Evolutionary conservation across 768 basidiomycete species (phyloP), one percentile per base, ranked within the genome.

Genomic region (Bullera alba): DNA sequence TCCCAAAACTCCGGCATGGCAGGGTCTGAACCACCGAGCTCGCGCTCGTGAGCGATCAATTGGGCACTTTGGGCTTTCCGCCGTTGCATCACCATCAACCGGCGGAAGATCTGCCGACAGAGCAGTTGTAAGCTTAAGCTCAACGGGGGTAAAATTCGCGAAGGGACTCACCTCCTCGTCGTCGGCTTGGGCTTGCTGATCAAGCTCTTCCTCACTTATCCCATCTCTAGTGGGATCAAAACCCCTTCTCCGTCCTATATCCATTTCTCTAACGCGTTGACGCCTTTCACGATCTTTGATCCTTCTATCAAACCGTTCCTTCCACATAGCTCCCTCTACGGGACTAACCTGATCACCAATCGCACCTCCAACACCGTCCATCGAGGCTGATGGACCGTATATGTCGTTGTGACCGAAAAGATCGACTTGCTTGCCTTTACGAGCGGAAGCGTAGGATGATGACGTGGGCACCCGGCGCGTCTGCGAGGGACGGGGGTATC

Each of bases 1-100:
- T 60, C 65, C 62, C 65, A 67, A 48, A 67, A 61, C 22, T 67
- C 65, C 7, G 63, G 58, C 3, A 47, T 30, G n/a, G 47, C 17
- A 1, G 53, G 53, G 41, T 62, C 61, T 4, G 61, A 63, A 5
- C 63, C 66, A 4, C 62, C 63, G 5, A 47, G 58, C 39, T 60
- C 63, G 1, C 22, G 2, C 43, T 68, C 66, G 39, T 62, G 52
- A 4, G 58, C 58, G 17, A 57, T 41, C 19, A 62, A 41, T 3
- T 45, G 42, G 1, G 58, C 54, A 38, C 56, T 63, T 29, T 57
- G 17, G 1, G 47, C 56, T 47, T 51, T 55, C 22, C 50, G 45
- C 5, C 53, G 50, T 47, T 65, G 66, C 0, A 60, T 52, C 29
- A 68, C 47, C 17, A 65, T 53, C 16, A 68, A 28, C 29, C 63